Percentiles rank a stretch among this genome's conserved stretches.
Evolutionary conservation across 768 basidiomycete species (phyloP).

Genomic region (Hydnomerulius pinastri): DNA sequence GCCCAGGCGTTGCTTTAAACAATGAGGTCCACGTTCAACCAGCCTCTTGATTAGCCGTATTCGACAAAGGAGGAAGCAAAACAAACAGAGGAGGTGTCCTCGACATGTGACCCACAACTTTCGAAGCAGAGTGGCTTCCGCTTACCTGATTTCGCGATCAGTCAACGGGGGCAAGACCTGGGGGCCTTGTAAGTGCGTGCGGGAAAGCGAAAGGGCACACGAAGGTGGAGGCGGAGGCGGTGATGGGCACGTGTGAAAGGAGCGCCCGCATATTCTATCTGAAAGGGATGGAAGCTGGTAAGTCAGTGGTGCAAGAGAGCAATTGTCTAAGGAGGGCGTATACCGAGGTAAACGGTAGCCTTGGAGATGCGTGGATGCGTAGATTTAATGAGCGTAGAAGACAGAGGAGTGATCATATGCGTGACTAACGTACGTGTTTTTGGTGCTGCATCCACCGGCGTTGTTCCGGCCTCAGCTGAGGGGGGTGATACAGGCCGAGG

Average conservation of each 20-base stretch:
- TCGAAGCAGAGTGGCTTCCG: background rate
- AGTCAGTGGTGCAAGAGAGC: background rate
- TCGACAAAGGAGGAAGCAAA: background rate
- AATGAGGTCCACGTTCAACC: background rate
- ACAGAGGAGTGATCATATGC: background rate
- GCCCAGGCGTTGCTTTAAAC: slow-evolving; percentile 2
- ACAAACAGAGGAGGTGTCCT: background rate
- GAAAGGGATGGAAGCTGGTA: background rate
- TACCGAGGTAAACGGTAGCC: background rate
- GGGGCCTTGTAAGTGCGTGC: background rate
- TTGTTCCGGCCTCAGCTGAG: background rate
- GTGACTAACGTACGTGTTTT: slow-evolving; percentile 4
- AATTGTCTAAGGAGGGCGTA: too few relatives aligned
- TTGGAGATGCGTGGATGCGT: background rate
- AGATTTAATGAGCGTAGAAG: background rate
- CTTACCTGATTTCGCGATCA: slow-evolving; percentile 13
- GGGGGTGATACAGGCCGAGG: too few relatives aligned
- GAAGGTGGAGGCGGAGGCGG: background rate
- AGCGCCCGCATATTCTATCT: slow-evolving; percentile 12
- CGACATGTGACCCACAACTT: background rate
- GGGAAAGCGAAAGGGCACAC: background rate
- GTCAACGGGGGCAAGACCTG: slow-evolving; percentile 6
- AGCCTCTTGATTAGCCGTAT: background rate
- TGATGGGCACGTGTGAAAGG: slow-evolving; percentile 13
- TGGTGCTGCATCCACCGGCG: background rate